These are phyloP conservation scores for Pythium coloratum DNA, from an alignment of 352 stramenopile genomes.

Conservation along the genomic window DNA sequence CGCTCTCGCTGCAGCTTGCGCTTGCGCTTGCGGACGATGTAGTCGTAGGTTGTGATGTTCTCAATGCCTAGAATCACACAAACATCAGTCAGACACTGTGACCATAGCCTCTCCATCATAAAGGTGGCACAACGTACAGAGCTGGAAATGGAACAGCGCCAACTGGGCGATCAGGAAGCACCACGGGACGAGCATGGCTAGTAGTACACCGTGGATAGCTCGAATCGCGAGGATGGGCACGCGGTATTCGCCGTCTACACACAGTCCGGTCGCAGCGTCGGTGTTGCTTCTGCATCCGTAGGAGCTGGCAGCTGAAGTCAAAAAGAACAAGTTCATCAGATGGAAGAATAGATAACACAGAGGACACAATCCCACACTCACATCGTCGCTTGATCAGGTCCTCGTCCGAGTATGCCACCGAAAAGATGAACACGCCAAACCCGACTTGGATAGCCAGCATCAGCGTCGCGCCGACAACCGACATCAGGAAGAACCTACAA, in stretches of 20 bases:
- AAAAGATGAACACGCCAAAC: conserved; percentile 63
- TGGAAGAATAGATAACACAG: neutral
- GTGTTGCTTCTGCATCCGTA: conserved; percentile 57
- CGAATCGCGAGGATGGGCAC: conserved; percentile 59
- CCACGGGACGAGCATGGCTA: conserved; percentile 69
- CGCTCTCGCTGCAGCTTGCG: conserved; percentile 63
- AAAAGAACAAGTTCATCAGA: neutral
- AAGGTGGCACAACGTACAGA: conserved; percentile 52
- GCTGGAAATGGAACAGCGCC: conserved; percentile 79
- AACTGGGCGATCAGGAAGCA: conserved; percentile 81
- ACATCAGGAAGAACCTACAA: conserved; percentile 66
- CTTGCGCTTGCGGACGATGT: conserved; percentile 85
- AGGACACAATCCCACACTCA: conserved; percentile 6
- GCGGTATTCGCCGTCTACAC: conserved; percentile 48
- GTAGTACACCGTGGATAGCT: conserved; percentile 61
- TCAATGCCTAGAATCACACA: conserved; percentile 50
- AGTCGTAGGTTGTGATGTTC: conserved; percentile 86
- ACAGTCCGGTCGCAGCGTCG: conserved; percentile 46
- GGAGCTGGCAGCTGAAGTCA: conserved; percentile 41
- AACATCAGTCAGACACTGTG: conserved; percentile 8
- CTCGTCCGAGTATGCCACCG: conserved; percentile 45
- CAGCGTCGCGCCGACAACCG: conserved; percentile 60
- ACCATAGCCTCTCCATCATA: neutral
- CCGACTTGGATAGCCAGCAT: conserved; percentile 73
- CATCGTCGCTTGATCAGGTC: conserved; percentile 43